Percentiles rank a stretch among this genome's conserved stretches.
These are phyloP conservation scores for Pelagomonas calceolata DNA, from an alignment of 108 stramenopile species.

Conservation along the genomic window DNA sequence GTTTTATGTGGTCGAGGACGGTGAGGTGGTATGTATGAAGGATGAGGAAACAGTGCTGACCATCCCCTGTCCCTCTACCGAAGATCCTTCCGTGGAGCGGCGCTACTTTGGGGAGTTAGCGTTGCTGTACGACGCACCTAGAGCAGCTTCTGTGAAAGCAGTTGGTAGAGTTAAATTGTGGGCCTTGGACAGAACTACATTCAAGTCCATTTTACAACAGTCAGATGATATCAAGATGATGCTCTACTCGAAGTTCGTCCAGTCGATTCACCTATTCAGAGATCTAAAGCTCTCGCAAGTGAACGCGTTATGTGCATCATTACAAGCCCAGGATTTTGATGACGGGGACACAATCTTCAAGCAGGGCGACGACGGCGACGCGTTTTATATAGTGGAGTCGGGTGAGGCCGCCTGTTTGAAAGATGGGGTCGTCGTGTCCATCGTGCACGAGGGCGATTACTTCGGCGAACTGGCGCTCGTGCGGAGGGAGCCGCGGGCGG, in stretches of 20 bases:
- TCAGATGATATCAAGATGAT: neutral
- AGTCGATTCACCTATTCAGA: constrained; percentile 1
- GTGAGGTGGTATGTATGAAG: neutral
- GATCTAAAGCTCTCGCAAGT: neutral
- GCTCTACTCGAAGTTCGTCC: neutral
- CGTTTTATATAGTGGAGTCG: constrained; percentile 17
- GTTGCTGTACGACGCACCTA: constrained; percentile 76
- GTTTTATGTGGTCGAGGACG: constrained; percentile 5
- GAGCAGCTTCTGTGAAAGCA: constrained; percentile 54
- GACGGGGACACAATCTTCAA: constrained; percentile 57
- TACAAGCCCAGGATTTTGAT: constrained; percentile 39
- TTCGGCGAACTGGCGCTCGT: neutral
- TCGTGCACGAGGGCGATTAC: neutral
- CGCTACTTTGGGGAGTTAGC: constrained; percentile 76
- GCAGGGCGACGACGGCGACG: constrained; percentile 56
- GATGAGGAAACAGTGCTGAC: constrained; percentile 29
- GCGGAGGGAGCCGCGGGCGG: neutral
- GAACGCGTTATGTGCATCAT: constrained; percentile 5
- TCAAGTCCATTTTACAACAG: constrained; percentile 10
- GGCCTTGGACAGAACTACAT: constrained; percentile 15
- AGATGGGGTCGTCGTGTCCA: neutral
- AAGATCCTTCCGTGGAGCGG: neutral
- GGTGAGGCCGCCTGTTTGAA: neutral
- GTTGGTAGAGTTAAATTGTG: neutral
- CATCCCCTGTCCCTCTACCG: neutral